A percentile compares a stretch with the other conserved stretches of the same genome.
Conservation (phyloP, 2,329 filamentous ascomycete species). For the Sarocladiaceae sp. region DNA sequence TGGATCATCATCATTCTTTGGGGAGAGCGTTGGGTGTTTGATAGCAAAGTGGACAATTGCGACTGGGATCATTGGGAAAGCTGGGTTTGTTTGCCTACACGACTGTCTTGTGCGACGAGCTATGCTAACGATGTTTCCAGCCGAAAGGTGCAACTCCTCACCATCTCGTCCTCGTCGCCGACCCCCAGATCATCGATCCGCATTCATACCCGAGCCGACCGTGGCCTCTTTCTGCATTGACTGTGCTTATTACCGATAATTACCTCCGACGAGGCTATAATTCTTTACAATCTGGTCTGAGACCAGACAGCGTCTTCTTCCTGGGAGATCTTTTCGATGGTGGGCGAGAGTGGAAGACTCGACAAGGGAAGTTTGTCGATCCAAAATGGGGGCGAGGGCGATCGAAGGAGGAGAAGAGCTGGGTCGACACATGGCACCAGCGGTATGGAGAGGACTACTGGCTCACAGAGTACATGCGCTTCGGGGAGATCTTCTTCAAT, state of each 20-base stretch:
- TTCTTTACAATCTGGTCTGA: conserved; percentile 69
- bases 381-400: conserved; percentile 52
- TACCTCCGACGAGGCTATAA: conserved; percentile 82
- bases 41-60: conserved; percentile 65
- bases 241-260: conserved; percentile 70
- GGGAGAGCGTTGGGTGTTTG: conserved; percentile 79
- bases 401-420: conserved; percentile 47
- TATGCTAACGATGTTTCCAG: conserved; percentile 39
- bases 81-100: conserved; percentile 61
- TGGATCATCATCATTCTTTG: conserved; percentile 79
- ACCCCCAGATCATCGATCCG: conserved; percentile 88
- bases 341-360: conserved; percentile 88
- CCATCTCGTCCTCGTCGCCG: conserved; percentile 77
- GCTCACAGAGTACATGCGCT: conserved; percentile 81
- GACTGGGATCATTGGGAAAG: conserved; percentile 85
- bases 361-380: conserved; percentile 53
- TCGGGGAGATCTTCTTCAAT: conserved; percentile 78
- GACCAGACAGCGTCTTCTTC: conserved; percentile 87
- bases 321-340: conserved; percentile 94
- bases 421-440: conserved; percentile 63
- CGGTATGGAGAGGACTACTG: conserved; percentile 80
- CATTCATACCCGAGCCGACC: conserved; percentile 88
- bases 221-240: conserved; percentile 52
- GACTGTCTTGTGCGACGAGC: not conserved
- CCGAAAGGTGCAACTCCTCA: conserved; percentile 75